Evolutionary conservation across 345 rosid genomes (phyloP).

Genomic region (Pistacia integerrima): DNA sequence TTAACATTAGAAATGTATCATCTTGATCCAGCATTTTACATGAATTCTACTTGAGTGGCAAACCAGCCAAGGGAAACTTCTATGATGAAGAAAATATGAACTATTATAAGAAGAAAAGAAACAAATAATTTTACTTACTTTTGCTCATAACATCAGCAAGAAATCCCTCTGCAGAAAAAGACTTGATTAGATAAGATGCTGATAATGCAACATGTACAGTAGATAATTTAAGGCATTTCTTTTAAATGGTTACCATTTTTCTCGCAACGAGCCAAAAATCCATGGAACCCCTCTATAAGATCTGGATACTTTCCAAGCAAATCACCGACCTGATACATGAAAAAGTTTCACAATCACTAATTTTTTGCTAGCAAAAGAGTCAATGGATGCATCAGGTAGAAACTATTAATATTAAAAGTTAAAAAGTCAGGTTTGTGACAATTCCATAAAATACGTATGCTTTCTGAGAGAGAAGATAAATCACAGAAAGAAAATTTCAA

Average conservation of each 20-base stretch:
- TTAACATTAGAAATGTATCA: too few species aligned
- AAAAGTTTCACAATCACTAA: constrained; percentile 21
- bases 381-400: background rate
- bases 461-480: background rate
- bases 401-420: background rate
- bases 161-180: constrained; percentile 69
- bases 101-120: constrained; percentile 11
- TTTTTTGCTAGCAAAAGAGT: constrained; percentile 4
- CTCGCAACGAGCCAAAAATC: constrained; percentile 81
- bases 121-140: constrained; percentile 58
- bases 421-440: background rate
- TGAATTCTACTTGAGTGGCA: too few species aligned
- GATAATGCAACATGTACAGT: constrained; percentile 17
- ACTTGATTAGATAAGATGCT: constrained; percentile 23
- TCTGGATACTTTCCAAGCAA: constrained; percentile 83
- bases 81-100: constrained; percentile 4
- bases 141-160: constrained; percentile 81
- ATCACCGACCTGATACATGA: constrained; percentile 60
- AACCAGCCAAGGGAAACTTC: background rate
- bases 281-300: constrained; percentile 81
- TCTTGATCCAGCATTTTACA: too few species aligned
- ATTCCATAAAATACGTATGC: background rate
- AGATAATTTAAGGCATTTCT: constrained; percentile 21
- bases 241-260: constrained; percentile 61
- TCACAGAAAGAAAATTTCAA: background rate